Base-by-base conservation (phyloP, 306 rosid species). In the Sindora glabra region DNA sequence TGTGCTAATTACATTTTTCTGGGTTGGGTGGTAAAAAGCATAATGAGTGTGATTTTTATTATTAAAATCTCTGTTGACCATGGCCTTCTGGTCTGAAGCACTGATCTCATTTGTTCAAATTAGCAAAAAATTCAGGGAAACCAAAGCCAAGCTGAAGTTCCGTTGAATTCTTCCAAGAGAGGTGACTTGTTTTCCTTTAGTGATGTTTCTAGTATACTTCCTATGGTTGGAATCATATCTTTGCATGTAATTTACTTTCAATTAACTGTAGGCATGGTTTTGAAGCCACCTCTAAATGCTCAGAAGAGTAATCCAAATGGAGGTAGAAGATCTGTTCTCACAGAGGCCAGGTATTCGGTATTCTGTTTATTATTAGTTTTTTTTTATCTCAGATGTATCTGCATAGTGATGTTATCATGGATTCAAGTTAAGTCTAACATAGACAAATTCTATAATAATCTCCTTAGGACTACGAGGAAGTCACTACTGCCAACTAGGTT, bases 321-420 rank as follows among this genome's bases (percentile, higher is more conserved):
- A 22, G 70, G 69, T 42, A 63, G 33, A 70, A 79, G 69, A 48
- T 66, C 82, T 75, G 22, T 23, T 52, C 71, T 41, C 41, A 67
- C 65, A 56, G 79, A 65, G 56, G 76, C 63, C 79, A 90, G 97
- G 95, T 90, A 66, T 71, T 77, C 58, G 53, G 42, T 53, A 65
- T 48, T 47, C 34, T 44, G 21, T 25, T 53, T 69, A 48, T 45
- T 66, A 51, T 37, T n/a, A n/a, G n/a, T n/a, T n/a, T n/a, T n/a
- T n/a, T n/a, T n/a, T 58, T 62, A n/a, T 32, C 44, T 56, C 39
- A 36, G 8, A 53, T 59, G 26, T 56, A 53, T 33, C 22, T 47
- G 38, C 57, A 56, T 10, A 6, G 27, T 64, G 13, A 14, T 48
- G 41, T 19, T 32, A 53, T 33, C 39, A 40, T 33, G 55, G 23